phyloP scores from a whole-genome alignment of 202 grass and related monocot genomes.

The Eragrostis tef region DNA sequence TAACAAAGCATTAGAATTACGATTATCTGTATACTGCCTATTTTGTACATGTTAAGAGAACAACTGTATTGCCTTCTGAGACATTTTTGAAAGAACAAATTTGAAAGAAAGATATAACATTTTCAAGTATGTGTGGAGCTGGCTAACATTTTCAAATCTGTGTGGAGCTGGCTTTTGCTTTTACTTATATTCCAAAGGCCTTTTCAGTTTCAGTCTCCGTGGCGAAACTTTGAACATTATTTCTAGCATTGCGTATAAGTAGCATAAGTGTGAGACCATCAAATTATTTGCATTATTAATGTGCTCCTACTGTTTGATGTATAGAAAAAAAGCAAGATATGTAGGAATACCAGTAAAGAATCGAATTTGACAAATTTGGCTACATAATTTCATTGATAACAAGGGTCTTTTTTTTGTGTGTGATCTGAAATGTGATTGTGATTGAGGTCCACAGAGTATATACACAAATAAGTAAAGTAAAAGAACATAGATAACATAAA shows the following conservation, averaged over 20 bases:
- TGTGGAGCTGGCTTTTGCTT: background rate
- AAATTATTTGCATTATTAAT: background rate
- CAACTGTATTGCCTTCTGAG: background rate
- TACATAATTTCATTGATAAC: background rate
- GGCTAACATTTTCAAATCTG: no score
- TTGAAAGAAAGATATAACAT: slow-evolving; percentile 4
- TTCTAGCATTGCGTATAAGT: background rate
- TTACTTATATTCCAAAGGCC: background rate
- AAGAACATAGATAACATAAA: background rate
- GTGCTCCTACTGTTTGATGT: background rate
- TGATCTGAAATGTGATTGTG: background rate
- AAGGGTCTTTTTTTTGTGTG: background rate
- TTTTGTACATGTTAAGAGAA: background rate
- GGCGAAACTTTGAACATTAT: background rate
- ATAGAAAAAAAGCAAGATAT: background rate
- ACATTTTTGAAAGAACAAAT: background rate
- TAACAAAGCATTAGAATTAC: background rate
- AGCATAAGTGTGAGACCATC: slow-evolving; percentile 1
- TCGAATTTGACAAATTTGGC: slow-evolving; percentile 17
- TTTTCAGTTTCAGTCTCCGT: background rate
- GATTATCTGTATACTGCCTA: background rate
- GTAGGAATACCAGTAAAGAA: background rate
- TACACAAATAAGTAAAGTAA: slow-evolving; percentile 9
- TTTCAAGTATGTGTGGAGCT: background rate
- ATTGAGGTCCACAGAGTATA: background rate